These are phyloP conservation scores for Plasmodium billcollinsi DNA, from an alignment of 169 alveolate species.

Conservation along the genomic window DNA sequence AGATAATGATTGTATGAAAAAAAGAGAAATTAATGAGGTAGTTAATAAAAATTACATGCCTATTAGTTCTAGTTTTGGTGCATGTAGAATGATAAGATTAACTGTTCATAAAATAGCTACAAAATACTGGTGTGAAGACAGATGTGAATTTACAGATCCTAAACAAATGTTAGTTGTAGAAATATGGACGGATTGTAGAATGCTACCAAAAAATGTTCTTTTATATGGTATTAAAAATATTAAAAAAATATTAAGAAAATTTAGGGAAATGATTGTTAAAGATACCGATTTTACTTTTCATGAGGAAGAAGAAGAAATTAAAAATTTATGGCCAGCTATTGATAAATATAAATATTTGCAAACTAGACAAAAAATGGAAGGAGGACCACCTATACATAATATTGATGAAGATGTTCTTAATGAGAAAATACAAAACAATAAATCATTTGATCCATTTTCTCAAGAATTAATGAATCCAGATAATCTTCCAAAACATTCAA, in stretches of 20 bases:
- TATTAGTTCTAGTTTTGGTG: conserved; percentile 85
- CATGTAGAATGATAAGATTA: conserved; percentile 90
- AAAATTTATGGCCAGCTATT: conserved; percentile 69
- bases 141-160: conserved; percentile 87
- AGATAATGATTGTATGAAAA: conserved; percentile 83
- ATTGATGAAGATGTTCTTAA: conserved; percentile 28
- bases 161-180: conserved; percentile 89
- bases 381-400: conserved; percentile 71
- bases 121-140: conserved; percentile 85
- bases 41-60: conserved; percentile 86
- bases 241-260: conserved; percentile 65
- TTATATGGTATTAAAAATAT: conserved; percentile 77
- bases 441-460: conserved; percentile 27
- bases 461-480: conserved; percentile 43
- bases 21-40: conserved; percentile 84
- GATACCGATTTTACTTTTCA: conserved; percentile 47
- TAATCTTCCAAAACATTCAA: conserved; percentile 73
- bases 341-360: conserved; percentile 69
- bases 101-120: conserved; percentile 91
- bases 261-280: conserved; percentile 60
- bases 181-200: conserved; percentile 85
- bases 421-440: not conserved
- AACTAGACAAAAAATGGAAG: conserved; percentile 70
- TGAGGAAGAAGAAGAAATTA: conserved; percentile 56
- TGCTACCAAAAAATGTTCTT: conserved; percentile 80